Evolutionary conservation across 345 rosid species (phyloP), one percentile per base, ranked within the genome.

Genomic region (Acer campestre): DNA sequence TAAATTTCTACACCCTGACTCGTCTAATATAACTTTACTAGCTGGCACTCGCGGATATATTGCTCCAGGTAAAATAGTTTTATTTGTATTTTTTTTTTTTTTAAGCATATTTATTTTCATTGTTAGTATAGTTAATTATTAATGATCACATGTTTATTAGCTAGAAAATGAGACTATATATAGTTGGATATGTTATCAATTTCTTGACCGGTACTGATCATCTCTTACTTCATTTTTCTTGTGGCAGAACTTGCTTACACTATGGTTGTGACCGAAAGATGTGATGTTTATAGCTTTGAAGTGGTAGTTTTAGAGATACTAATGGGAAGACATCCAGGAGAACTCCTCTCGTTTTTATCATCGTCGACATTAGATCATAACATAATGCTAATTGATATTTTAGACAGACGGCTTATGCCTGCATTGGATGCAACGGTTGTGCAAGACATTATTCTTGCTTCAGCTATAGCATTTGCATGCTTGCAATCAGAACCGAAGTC

Each of bases 311-410:
- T 27, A 11, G 67, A 63, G 35, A 12, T 14, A 63, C 35, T 63
- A 63, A 63, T 63, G 75, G 82, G 82, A 68, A 79, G 18, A 35
- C 82, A 79, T 79, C 78, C 82, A 2, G 59, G 58, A 68, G 82
- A 79, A 20, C n/a, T 79, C 5, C 40, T 63, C 35, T 8, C 40
- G 0, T 14, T 49, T 49, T 49, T 49, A 49, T 49, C n/a, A 62
- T 27, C 35, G 3, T n/a, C 72, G 18, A 70, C 78, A 18, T 42
- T 46, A 58, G 13, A 31, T 46, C 58, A 38, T n/a, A 70, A 48
- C 51, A 1, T 62, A 12, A 68, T 35, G 64, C 17, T 79, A 6
- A 74, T 20, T 20, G 71, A 74, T 48, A 4, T 75, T 8, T 25
- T 79, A 42, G 82, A 79, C 10, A 18, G 29, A 7, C 82, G 78